phyloP scores from a whole-genome alignment of 23 red algal species.

The Chondrus crispus region DNA sequence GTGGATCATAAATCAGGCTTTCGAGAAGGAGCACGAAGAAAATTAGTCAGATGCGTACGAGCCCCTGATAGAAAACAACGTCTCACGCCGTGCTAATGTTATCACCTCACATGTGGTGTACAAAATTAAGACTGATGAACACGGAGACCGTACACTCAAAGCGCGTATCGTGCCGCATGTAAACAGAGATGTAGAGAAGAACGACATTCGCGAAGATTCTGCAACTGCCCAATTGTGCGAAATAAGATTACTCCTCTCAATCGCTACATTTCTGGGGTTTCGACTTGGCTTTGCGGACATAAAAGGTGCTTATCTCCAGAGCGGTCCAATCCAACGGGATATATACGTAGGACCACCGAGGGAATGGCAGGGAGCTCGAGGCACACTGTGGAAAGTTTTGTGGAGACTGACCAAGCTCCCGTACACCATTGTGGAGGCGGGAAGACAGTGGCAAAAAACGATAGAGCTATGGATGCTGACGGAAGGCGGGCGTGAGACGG shows the following conservation, averaged over 20 bases:
- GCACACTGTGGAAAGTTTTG: not conserved
- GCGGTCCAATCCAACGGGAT: conserved; percentile 18
- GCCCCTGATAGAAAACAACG: not conserved
- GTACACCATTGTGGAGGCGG: not conserved
- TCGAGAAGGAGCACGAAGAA: conserved; percentile 6
- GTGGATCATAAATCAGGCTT: conserved; percentile 22
- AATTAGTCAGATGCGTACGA: conserved; percentile 14
- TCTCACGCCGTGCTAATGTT: conserved; percentile 17
- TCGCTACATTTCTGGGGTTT: not conserved
- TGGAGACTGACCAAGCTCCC: conserved; percentile 7
- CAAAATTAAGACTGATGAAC: conserved; percentile 40
- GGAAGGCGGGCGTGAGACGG: not conserved
- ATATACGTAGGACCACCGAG: not conserved
- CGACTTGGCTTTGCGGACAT: not conserved
- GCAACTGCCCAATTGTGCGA: not conserved
- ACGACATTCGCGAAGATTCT: not conserved
- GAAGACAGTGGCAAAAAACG: not conserved
- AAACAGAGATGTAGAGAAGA: not conserved
- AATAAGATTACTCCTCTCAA: not conserved
- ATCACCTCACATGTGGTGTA: conserved; percentile 23
- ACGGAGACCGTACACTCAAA: not conserved
- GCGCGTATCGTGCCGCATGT: not conserved
- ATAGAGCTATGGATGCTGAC: not conserved
- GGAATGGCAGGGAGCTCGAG: not conserved
- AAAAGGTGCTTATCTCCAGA: conserved; percentile 21